phyloP scores from a whole-genome alignment of 1,139 yeast genomes.

The Sugiyamaella castrensis region DNA sequence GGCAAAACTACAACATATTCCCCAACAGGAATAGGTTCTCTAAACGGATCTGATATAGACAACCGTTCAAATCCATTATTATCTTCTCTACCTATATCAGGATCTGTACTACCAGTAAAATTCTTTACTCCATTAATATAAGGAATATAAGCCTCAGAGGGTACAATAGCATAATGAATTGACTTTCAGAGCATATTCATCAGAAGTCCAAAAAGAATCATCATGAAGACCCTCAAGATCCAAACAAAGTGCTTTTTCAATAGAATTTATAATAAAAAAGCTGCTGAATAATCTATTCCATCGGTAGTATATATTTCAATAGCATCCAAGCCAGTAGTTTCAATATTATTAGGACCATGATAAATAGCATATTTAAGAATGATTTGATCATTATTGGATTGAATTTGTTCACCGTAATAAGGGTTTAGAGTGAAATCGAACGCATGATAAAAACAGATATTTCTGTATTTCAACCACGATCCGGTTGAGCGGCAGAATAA shows the following conservation, averaged over 20 bases:
- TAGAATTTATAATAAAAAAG: slow-evolving; percentile 11
- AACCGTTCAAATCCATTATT: slow-evolving; percentile 24
- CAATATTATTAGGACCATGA: slow-evolving; percentile 19
- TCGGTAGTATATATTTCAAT: slow-evolving; percentile 14
- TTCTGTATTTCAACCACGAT: slow-evolving; percentile 24
- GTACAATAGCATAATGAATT: slow-evolving; percentile 19
- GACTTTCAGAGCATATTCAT: slow-evolving; percentile 20
- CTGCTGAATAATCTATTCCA: slow-evolving; percentile 21
- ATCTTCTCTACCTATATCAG: slow-evolving; percentile 21
- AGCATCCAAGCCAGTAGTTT: slow-evolving; percentile 22
- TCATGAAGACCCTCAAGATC: slow-evolving; percentile 21
- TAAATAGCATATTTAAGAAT: slow-evolving; percentile 13
- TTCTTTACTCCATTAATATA: slow-evolving; percentile 15
- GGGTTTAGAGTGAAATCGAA: slow-evolving; percentile 19
- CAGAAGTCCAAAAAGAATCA: slow-evolving; percentile 21
- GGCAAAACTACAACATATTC: slow-evolving; percentile 22
- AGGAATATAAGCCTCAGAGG: slow-evolving; percentile 23
- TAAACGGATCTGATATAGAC: slow-evolving; percentile 15
- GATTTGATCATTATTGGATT: slow-evolving; percentile 15
- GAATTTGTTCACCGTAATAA: slow-evolving; percentile 16
- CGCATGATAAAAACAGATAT: slow-evolving; percentile 17
- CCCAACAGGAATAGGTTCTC: slow-evolving; percentile 15
- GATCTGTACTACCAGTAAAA: slow-evolving; percentile 19
- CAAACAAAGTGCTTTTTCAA: slow-evolving; percentile 11
- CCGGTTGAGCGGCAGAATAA: slow-evolving; percentile 22